These are phyloP conservation scores for Sclerotiophoma versabilis DNA, from an alignment of 2,329 filamentous ascomycete genomes.

Conservation along the genomic window DNA sequence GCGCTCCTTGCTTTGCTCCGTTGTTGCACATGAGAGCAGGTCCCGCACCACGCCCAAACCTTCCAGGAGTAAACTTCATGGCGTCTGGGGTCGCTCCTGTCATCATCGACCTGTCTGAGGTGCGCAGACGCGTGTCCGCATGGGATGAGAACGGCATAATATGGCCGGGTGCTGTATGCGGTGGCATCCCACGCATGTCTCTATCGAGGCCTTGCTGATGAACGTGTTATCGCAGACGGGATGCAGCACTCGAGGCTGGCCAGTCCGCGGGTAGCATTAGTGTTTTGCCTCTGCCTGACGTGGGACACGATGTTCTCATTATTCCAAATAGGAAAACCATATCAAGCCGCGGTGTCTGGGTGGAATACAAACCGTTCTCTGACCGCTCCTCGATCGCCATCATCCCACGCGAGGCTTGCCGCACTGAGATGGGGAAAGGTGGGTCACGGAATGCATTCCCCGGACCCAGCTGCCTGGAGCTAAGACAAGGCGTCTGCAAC, in stretches of 20 bases:
- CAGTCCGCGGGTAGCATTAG: slow-evolving; percentile 15
- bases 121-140: slow-evolving; percentile 14
- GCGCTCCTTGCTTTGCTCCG: slow-evolving; percentile 42
- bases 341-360: slow-evolving; percentile 13
- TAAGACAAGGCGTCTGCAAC: slow-evolving; percentile 27
- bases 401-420: slow-evolving; percentile 36
- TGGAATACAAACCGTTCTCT: slow-evolving; percentile 26
- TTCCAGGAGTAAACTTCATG: slow-evolving; percentile 23
- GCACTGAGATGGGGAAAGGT: slow-evolving; percentile 32
- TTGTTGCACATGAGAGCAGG: slow-evolving; percentile 39
- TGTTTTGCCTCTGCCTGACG: slow-evolving; percentile 11
- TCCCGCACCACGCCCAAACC: slow-evolving; percentile 42
- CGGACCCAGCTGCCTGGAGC: slow-evolving; percentile 29
- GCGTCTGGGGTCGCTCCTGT: slow-evolving; percentile 31
- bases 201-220: slow-evolving; percentile 11
- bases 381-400: slow-evolving; percentile 32
- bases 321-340: slow-evolving; percentile 19
- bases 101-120: slow-evolving; percentile 19
- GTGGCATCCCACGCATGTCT: slow-evolving; percentile 22
- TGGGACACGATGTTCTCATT: slow-evolving; percentile 18
- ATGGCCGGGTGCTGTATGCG: slow-evolving; percentile 10
- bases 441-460: slow-evolving; percentile 34
- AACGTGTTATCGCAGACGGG: slow-evolving; percentile 18
- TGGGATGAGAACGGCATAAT: slow-evolving; percentile 18
- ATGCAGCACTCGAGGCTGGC: slow-evolving; percentile 22